Percentiles rank a stretch among this genome's conserved stretches.
phyloP scores from a whole-genome alignment of 1,139 yeast genomes.

The Taphrina deformans region DNA sequence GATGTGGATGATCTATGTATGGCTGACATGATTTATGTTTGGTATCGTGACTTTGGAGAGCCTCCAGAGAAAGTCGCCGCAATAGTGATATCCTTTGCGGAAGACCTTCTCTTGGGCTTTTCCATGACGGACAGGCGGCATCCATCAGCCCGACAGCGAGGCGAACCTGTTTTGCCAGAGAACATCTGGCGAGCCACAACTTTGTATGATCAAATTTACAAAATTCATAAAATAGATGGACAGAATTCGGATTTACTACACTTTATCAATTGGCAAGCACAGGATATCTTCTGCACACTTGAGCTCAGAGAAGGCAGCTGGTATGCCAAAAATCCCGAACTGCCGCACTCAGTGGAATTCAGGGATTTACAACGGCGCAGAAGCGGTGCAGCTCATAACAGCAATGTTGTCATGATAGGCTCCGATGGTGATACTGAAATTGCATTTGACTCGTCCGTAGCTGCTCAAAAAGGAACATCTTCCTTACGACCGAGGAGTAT shows the following conservation, averaged over 20 bases:
- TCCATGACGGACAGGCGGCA: background rate
- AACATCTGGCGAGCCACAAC: conserved; percentile 14
- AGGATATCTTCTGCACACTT: background rate
- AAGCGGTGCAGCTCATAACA: background rate
- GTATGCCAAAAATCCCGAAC: background rate
- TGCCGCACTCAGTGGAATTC: background rate
- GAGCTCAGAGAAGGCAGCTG: background rate
- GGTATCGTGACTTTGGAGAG: conserved; percentile 7
- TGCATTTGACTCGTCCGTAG: background rate
- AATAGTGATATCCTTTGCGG: background rate
- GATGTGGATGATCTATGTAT: conserved; percentile 5
- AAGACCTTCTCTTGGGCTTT: background rate
- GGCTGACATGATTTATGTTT: background rate
- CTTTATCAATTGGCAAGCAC: background rate
- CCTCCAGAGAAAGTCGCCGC: background rate
- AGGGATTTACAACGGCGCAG: background rate
- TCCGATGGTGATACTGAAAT: background rate
- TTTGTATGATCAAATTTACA: conserved; percentile 1
- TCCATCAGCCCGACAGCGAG: background rate
- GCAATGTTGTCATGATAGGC: background rate
- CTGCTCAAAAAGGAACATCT: background rate
- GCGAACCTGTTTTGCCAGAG: background rate
- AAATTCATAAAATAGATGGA: background rate
- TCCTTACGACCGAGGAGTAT: background rate
- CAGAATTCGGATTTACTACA: background rate